Conservation (phyloP, 139 green algal genomes). For the Chlamydomonas asymmetrica region DNA sequence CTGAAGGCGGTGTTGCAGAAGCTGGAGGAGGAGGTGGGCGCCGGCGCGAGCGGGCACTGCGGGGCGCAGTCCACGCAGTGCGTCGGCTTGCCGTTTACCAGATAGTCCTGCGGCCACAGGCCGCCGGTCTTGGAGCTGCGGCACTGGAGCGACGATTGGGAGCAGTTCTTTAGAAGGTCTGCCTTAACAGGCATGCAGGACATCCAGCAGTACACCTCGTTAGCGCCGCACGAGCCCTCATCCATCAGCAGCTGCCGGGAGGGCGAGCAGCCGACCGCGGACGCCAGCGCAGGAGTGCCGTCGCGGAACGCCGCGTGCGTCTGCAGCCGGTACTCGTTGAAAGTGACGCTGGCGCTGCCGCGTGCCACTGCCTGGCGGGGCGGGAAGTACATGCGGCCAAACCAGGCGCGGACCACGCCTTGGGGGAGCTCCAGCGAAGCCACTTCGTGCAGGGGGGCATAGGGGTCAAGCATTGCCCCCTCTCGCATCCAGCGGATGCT, state of each 20-base stretch:
- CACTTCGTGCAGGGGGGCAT: slow-evolving; percentile 29
- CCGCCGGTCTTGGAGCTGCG: background rate
- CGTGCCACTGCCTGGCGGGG: background rate
- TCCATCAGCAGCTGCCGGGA: slow-evolving; percentile 14
- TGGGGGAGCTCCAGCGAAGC: slow-evolving; percentile 1
- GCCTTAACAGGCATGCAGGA: slow-evolving; percentile 12
- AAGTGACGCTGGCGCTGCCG: background rate
- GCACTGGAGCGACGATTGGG: slow-evolving; percentile 3
- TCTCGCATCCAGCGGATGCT: slow-evolving; percentile 20
- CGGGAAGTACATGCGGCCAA: slow-evolving; percentile 39
- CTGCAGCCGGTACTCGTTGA: slow-evolving; percentile 26
- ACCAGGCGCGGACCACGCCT: slow-evolving; percentile 27
- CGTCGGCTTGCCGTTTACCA: background rate
- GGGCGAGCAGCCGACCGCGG: slow-evolving; percentile 16
- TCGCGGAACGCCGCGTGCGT: slow-evolving; percentile 14
- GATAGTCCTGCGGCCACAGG: slow-evolving; percentile 35
- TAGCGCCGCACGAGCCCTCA: slow-evolving; percentile 7
- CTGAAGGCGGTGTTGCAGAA: slow-evolving; percentile 39
- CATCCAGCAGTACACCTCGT: slow-evolving; percentile 44
- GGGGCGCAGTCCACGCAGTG: slow-evolving; percentile 32
- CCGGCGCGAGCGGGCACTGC: slow-evolving; percentile 7
- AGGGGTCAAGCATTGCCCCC: too few species aligned
- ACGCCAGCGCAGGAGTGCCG: background rate
- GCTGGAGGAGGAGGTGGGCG: background rate
- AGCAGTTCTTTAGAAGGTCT: background rate